phyloP scores from a whole-genome alignment of 2,329 filamentous ascomycete species.

The Fusarium kyushuense region DNA sequence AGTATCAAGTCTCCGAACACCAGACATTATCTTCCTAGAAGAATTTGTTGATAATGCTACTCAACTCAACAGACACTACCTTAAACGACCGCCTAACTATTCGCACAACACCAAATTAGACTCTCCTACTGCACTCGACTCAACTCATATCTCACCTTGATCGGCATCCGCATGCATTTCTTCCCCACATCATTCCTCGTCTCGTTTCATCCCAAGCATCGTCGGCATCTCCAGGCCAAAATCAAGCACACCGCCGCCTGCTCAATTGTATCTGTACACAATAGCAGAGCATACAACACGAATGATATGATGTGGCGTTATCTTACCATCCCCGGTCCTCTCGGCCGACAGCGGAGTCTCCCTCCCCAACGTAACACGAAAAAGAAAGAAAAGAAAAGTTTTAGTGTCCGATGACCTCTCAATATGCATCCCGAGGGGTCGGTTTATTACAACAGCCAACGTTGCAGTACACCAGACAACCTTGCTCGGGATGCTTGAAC shows the following conservation, averaged over 20 bases:
- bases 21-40: background rate
- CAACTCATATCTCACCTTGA: conserved; percentile 14
- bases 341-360: conserved; percentile 34
- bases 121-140: conserved; percentile 3
- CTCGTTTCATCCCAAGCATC: conserved; percentile 1
- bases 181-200: conserved; percentile 29
- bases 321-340: conserved; percentile 9
- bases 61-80: conserved; percentile 29
- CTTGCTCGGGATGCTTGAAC: conserved; percentile 30
- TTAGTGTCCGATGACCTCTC: conserved; percentile 45
- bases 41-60: conserved; percentile 21
- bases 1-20: background rate
- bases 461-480: conserved; percentile 11
- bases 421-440: conserved; percentile 39
- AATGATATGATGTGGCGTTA: conserved; percentile 44
- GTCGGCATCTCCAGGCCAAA: background rate
- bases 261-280: conserved; percentile 4
- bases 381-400: conserved; percentile 16
- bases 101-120: conserved; percentile 12
- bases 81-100: conserved; percentile 7
- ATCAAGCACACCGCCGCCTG: conserved; percentile 32
- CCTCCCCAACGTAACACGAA: conserved; percentile 10
- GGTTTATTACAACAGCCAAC: conserved; percentile 29
- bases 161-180: conserved; percentile 20
- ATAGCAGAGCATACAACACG: background rate